Evolutionary conservation across 768 basidiomycete genomes (phyloP), one percentile per base, ranked within the genome.

Genomic region (Rhodosporidiobolus sp.): DNA sequence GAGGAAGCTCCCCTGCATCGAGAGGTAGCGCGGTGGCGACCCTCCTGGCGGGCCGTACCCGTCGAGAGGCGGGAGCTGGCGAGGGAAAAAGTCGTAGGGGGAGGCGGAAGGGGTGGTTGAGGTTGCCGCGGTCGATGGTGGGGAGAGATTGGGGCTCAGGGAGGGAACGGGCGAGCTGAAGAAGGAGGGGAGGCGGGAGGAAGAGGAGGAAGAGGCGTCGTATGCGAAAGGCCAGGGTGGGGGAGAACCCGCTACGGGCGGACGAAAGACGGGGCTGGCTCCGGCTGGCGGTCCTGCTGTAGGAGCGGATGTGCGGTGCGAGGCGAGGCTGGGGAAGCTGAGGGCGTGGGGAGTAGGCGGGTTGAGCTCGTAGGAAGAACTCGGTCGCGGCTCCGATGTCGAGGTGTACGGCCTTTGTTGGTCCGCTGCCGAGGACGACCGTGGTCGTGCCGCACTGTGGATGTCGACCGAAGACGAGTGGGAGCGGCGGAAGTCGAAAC

Each of bases 381-480:
- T 48, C 0, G 64, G 53, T 46, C 53, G 69, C 16, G 69, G 69
- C 24, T 70, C 69, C 2, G 63, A 65, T 19, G 59, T 24, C 10
- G 69, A 61, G 24, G 69, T 70, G 24, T n/a, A 30, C 12, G 69
- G 69, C 8, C 69, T 38, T 4, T 60, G 22, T 3, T 59, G 26
- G 34, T 61, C 64, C 11, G 45, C 19, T 0, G 50, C 58, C 14
- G 57, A 60, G 6, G 53, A 45, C 3, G 63, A 60, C 9, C 45
- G 52, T 4, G 64, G 63, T 8, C 64, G 69, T 0, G 16, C 2
- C 0, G 3, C 20, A 4, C 5, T 5, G 34, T 14, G 20, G 16
- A 11, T 1, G 32, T 56, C 59, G 30, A 34, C 26, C 5, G 50
- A 46, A 3, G 43, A 35, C 17, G 69, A 65, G 4, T 65, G 69